phyloP scores from a whole-genome alignment of 495 filamentous ascomycete species.

The Neurospora sp. region DNA sequence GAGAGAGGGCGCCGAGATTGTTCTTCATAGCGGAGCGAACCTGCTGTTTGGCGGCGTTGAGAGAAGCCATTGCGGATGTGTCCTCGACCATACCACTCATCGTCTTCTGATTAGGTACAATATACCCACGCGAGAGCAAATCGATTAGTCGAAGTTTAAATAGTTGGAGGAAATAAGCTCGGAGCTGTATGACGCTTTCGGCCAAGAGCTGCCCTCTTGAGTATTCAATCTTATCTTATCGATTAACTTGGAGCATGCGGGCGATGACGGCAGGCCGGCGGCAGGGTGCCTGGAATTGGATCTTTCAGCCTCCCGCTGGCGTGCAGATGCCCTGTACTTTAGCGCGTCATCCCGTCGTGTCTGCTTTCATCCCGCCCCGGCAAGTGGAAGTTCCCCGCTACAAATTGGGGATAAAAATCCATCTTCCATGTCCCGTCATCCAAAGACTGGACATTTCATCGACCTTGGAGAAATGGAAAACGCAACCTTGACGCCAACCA shows the following conservation, averaged over 20 bases:
- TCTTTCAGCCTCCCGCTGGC: background rate
- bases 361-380: background rate
- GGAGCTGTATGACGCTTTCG: background rate
- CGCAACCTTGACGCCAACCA: background rate
- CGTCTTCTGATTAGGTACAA: background rate
- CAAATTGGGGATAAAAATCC: background rate
- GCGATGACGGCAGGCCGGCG: background rate
- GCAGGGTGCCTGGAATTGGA: background rate
- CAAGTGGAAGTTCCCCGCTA: background rate
- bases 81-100: conserved; percentile 5
- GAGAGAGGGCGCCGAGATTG: conserved; percentile 45
- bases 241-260: background rate
- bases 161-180: background rate
- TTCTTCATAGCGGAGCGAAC: conserved; percentile 60
- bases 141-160: too few relatives aligned
- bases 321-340: background rate
- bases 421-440: background rate
- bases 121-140: background rate
- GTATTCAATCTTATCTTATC: background rate
- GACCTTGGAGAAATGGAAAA: background rate
- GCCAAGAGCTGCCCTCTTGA: background rate
- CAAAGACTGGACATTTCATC: background rate
- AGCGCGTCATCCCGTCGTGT: background rate
- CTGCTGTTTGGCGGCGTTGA: conserved; percentile 57
- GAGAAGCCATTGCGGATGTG: conserved; percentile 16